A percentile compares a stretch with the other conserved stretches of the same genome.
These are phyloP conservation scores for Amanita muscaria DNA, from an alignment of 768 basidiomycete genomes.

Conservation along the genomic window DNA sequence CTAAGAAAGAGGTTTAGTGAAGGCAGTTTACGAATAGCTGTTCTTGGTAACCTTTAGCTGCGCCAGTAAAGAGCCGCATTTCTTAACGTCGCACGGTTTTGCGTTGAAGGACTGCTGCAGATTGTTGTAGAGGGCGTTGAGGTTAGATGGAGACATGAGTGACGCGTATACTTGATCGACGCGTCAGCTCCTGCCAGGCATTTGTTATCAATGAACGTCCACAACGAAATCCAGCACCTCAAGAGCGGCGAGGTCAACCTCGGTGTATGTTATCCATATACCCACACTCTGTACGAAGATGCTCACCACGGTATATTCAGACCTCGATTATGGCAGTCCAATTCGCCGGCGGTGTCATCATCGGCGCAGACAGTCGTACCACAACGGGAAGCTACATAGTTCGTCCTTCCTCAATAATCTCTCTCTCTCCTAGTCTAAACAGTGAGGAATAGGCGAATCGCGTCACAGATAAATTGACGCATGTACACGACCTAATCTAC, in stretches of 20 bases:
- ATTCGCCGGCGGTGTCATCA: constrained; percentile 89
- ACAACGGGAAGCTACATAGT: constrained; percentile 97
- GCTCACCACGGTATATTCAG: constrained; percentile 30
- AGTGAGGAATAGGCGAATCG: constrained; percentile 71
- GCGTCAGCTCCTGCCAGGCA: constrained; percentile 38
- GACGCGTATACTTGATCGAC: constrained; percentile 34
- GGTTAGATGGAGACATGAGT: constrained; percentile 15
- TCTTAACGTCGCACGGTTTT: constrained; percentile 58
- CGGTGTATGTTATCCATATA: constrained; percentile 52
- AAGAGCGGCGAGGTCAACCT: constrained; percentile 96
- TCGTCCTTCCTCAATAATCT: constrained; percentile 18
- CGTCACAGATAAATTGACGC: constrained; percentile 96
- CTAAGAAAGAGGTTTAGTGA: constrained; percentile 29
- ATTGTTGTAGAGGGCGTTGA: constrained; percentile 55
- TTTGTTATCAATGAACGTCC: constrained; percentile 35
- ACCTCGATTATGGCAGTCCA: constrained; percentile 99
- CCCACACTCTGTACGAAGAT: constrained; percentile 2
- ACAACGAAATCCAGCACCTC: constrained; percentile 77
- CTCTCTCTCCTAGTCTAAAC: constrained; percentile 4
- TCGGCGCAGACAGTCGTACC: constrained; percentile 96
- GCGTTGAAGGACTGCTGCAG: constrained; percentile 60
- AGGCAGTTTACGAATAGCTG: background rate
- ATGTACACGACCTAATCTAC: constrained; percentile 96
- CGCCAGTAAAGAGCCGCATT: constrained; percentile 51
- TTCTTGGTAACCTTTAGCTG: constrained; percentile 59